phyloP scores from a whole-genome alignment of 768 basidiomycete species.

The Mycena albidolilacea region DNA sequence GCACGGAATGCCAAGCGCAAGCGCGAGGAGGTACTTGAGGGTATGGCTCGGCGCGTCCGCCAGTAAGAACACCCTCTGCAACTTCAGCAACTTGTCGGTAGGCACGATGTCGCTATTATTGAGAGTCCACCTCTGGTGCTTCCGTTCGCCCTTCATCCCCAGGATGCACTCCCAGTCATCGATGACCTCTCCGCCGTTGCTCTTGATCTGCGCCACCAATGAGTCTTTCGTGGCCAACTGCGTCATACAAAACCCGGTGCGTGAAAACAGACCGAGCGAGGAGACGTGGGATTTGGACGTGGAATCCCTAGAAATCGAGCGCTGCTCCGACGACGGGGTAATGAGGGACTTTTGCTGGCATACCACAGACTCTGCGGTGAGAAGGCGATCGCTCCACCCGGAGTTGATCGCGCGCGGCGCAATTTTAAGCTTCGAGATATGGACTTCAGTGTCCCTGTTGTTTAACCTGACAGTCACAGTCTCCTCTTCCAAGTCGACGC shows the following conservation, averaged over 20 bases:
- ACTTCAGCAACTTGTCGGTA: conserved; percentile 57
- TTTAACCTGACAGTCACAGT: conserved; percentile 57
- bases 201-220: conserved; percentile 60
- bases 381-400: conserved; percentile 68
- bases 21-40: conserved; percentile 84
- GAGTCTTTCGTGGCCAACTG: conserved; percentile 52
- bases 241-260: conserved; percentile 27
- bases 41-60: conserved; percentile 79
- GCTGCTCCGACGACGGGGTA: conserved; percentile 65
- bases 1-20: conserved; percentile 91
- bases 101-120: conserved; percentile 62
- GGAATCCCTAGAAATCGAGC: conserved; percentile 54
- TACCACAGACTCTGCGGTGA: conserved; percentile 60
- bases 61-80: conserved; percentile 74
- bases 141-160: conserved; percentile 65
- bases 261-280: conserved; percentile 41
- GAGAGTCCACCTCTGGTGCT: conserved; percentile 68
- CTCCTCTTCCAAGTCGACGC: conserved; percentile 40
- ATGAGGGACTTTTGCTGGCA: conserved; percentile 51
- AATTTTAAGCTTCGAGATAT: conserved; percentile 61
- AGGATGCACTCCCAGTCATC: conserved; percentile 76
- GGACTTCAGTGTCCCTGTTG: conserved; percentile 52
- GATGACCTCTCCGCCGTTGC: conserved; percentile 69
- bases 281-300: conserved; percentile 52
- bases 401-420: conserved; percentile 63